These are phyloP conservation scores for Rhexocercosporidium sp. DNA, from an alignment of 2,329 filamentous ascomycete species.

Conservation along the genomic window DNA sequence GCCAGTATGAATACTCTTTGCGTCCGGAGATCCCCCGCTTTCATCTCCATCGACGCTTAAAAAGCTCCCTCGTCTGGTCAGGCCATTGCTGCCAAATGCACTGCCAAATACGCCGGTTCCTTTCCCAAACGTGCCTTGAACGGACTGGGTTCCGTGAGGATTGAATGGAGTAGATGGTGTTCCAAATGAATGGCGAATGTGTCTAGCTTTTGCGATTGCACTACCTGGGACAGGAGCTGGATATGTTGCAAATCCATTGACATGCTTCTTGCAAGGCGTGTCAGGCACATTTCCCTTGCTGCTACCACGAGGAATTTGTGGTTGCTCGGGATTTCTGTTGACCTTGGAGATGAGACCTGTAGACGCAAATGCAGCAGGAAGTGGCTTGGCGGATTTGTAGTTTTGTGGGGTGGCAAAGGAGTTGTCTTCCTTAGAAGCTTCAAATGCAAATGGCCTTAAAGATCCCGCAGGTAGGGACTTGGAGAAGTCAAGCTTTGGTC, in stretches of 20 bases:
- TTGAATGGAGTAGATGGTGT: constrained; percentile 84
- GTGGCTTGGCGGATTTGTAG: constrained; percentile 78
- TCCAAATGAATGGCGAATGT: constrained; percentile 75
- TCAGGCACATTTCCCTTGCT: constrained; percentile 81
- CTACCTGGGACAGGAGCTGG: constrained; percentile 62
- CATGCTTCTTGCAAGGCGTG: constrained; percentile 91
- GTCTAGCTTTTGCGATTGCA: constrained; percentile 63
- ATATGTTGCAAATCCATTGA: constrained; percentile 70
- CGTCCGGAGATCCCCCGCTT: constrained; percentile 52
- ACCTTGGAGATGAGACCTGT: constrained; percentile 95
- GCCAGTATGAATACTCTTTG: constrained; percentile 61
- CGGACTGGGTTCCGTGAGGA: constrained; percentile 53
- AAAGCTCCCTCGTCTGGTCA: constrained; percentile 67
- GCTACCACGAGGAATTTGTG: constrained; percentile 51
- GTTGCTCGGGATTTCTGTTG: constrained; percentile 80
- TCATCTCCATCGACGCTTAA: constrained; percentile 78
- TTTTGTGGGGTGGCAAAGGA: constrained; percentile 74
- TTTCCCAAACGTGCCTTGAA: constrained; percentile 56
- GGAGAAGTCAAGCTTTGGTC: constrained; percentile 64
- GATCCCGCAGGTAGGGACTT: constrained; percentile 76
- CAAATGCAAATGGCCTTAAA: constrained; percentile 51
- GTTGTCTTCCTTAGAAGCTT: constrained; percentile 52
- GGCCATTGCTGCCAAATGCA: constrained; percentile 48
- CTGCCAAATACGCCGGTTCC: constrained; percentile 67
- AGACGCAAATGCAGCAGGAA: constrained; percentile 87